Conservation (phyloP, 2,329 filamentous ascomycete species). For the Colletotrichum sp. region DNA sequence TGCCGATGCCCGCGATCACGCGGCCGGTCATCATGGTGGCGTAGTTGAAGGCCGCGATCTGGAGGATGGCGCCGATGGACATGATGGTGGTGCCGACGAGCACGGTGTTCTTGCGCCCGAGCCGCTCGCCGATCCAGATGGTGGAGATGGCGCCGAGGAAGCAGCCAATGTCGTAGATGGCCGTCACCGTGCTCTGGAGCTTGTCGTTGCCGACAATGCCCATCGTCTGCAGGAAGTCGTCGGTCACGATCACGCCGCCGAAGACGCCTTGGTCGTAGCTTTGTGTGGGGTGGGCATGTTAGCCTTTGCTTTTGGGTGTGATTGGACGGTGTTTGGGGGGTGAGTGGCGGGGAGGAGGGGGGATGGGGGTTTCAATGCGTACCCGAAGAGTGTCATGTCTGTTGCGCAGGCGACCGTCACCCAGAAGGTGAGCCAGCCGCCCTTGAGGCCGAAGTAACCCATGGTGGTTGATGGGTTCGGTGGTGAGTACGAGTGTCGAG, state of each 20-base stretch:
- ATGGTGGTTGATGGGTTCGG: not conserved
- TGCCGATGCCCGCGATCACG: conserved; percentile 54
- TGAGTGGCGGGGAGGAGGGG: not conserved
- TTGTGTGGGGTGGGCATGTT: not conserved
- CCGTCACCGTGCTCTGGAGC: conserved; percentile 53
- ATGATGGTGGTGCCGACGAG: conserved; percentile 36
- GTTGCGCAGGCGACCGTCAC: conserved; percentile 23
- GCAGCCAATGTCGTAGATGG: conserved; percentile 65
- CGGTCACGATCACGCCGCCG: conserved; percentile 50
- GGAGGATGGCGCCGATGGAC: conserved; percentile 37
- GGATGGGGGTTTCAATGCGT: not conserved
- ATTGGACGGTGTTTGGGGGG: not conserved
- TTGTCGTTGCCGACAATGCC: conserved; percentile 43
- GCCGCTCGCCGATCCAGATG: conserved; percentile 35
- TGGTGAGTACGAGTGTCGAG: not conserved
- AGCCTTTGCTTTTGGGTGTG: not conserved
- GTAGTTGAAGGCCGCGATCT: conserved; percentile 37
- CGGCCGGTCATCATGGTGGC: conserved; percentile 48
- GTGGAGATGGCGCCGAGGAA: conserved; percentile 53
- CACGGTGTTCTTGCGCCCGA: conserved; percentile 38
- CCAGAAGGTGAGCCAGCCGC: conserved; percentile 21
- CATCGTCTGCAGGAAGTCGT: conserved; percentile 47
- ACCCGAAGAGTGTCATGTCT: conserved; percentile 32
- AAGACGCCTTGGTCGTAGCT: conserved; percentile 56
- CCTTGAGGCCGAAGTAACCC: conserved; percentile 18